Conservation (phyloP, 2,329 filamentous ascomycete genomes). For the Botrytis hyacinthi region DNA sequence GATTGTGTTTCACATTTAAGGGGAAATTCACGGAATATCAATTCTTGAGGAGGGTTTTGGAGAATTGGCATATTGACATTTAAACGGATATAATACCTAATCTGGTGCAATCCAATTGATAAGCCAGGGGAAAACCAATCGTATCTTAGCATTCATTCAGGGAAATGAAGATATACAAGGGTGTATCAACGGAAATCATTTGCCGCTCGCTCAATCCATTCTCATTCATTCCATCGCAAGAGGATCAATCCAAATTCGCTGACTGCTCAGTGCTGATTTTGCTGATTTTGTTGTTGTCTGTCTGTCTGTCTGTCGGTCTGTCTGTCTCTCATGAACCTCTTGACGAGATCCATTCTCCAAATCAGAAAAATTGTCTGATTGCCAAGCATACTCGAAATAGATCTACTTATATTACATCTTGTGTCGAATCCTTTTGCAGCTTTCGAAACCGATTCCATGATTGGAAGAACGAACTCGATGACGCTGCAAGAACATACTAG, state of each 20-base stretch:
- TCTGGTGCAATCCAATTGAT: neutral
- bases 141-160: neutral
- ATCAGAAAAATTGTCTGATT: neutral
- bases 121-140: neutral
- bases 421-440: neutral
- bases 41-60: neutral
- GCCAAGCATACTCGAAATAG: neutral
- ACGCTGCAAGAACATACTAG: neutral
- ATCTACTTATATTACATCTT: neutral
- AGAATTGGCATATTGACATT: neutral
- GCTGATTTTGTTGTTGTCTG: neutral
- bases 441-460: neutral
- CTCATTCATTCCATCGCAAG: neutral
- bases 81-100: neutral
- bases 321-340: neutral
- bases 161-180: slow-evolving; percentile 5
- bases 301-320: too few relatives aligned
- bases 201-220: neutral
- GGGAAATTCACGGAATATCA: slow-evolving; percentile 1
- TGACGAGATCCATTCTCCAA: neutral
- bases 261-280: neutral
- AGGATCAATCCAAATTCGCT: neutral
- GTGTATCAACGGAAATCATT: neutral
- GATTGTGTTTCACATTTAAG: slow-evolving; percentile 4
- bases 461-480: neutral